Base-by-base conservation (phyloP, 139 green algal genomes). In the Chlorella sp. region DNA sequence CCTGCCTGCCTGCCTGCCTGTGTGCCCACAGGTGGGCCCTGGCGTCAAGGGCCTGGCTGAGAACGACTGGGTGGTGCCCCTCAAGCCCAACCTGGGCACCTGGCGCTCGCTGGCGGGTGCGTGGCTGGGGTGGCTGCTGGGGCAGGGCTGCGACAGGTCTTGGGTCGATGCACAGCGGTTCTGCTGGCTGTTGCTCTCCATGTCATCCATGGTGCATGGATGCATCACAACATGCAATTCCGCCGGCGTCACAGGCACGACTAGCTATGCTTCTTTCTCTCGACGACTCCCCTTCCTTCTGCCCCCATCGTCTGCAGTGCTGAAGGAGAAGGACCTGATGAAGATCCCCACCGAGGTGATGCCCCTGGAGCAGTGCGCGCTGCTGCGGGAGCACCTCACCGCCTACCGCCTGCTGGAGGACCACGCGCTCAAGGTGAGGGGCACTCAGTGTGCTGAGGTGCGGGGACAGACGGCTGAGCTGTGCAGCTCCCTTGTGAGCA, bases 331-430 rank as follows among this genome's bases (percentile, higher is more conserved):
- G 76, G 87, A 93, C 30, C 40, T 98, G 44, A 72, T 96, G 34
- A 90, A 88, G 22, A n/a, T 93, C 3, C 83, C 78, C 1, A 14
- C 69, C 43, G 88, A 92, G 30, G 19, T 76, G 0, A 86, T 96
- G 85, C 92, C 92, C 0, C 74, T 95, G 34, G 91, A 96, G 86
- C 90, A 93, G 79, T 73, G 90, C 67, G 93, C 92, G 17, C 73
- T 96, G 69, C 68, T 89, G 41, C 87, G 89, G 9, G 95, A 98
- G 90, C 86, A 96, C 77, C 93, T 92, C 46, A 80, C 95, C n/a
- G 96, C 94, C 11, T 98, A 97, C 88, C 78, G 92, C 13, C 92
- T 98, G 44, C 90, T 98, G 76, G 95, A 98, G 83, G 89, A 95
- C 83, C 64, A 93, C 51, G 87, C 76, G 4, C 87, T 98, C 38